Percentiles rank a stretch among this genome's conserved stretches.
phyloP scores from a whole-genome alignment of 2,329 filamentous ascomycete species.

The Aspergillus clavatus region DNA sequence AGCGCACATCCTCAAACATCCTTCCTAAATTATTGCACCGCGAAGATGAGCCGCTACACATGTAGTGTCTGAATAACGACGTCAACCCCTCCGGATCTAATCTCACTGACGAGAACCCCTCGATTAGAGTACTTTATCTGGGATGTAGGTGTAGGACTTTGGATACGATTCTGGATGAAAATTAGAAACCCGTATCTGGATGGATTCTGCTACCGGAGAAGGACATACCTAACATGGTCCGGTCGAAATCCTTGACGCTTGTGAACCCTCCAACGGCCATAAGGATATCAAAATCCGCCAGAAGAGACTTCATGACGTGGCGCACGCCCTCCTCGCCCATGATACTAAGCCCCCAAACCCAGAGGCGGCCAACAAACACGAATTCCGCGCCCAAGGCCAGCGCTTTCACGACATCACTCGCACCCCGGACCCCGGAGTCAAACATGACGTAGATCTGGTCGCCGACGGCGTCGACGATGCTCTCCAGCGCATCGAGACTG shows the following conservation, averaged over 20 bases:
- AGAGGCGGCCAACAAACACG: slow-evolving; percentile 58
- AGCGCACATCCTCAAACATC: no score
- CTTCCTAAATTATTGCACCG: background rate
- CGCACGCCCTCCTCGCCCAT: slow-evolving; percentile 57
- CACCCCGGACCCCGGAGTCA: slow-evolving; percentile 55
- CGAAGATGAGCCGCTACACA: no score
- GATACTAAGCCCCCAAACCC: slow-evolving; percentile 57
- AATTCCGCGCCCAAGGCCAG: slow-evolving; percentile 59
- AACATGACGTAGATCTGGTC: slow-evolving; percentile 53
- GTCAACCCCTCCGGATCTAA: no score
- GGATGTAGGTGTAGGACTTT: slow-evolving; percentile 38
- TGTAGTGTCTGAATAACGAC: no score
- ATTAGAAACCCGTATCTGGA: background rate
- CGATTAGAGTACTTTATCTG: slow-evolving; percentile 27
- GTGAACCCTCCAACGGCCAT: slow-evolving; percentile 57
- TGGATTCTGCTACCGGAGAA: background rate
- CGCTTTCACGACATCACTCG: slow-evolving; percentile 57
- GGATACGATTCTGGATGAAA: slow-evolving; percentile 38
- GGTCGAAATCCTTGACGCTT: slow-evolving; percentile 49
- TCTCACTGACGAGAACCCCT: no score
- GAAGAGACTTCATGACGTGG: slow-evolving; percentile 57
- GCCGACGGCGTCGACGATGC: slow-evolving; percentile 51
- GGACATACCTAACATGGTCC: slow-evolving; percentile 31
- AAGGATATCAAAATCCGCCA: slow-evolving; percentile 59
- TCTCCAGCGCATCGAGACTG: slow-evolving; percentile 56